Evolutionary conservation across 306 rosid genomes (phyloP), one percentile per base, ranked within the genome.

Genomic region (Ormosia emarginata): DNA sequence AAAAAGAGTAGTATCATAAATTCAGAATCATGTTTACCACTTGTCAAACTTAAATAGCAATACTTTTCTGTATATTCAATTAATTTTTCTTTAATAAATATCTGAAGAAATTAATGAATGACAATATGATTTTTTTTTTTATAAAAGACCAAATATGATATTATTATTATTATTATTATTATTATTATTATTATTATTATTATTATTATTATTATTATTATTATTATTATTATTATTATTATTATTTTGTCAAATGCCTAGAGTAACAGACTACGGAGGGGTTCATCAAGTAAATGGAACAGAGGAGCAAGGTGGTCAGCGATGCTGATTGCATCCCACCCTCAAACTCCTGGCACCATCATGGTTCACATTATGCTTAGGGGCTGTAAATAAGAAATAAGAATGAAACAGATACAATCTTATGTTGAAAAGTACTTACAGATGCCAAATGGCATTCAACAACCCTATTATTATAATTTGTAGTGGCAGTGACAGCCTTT

Each of bases 401-500:
- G 30, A 41, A 75, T 58, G 47, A 58, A 24, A 36, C 4, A 24
- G 30, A 58, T 59, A n/a, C 18, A 75, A 40, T 58, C 33, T 75
- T 43, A 39, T 15, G 4, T 32, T 37, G 8, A 56, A 56, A 32
- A 71, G 61, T 4, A 39, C 91, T 79, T 85, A 92, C 97, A 11
- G 97, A 79, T 71, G 97, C 92, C 68, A 92, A 66, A 15, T 85
- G 86, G 34, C 92, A 92, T 74, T 92, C 92, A 49, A 92, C 89
- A 32, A 88, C 97, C 82, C 97, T 84, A 79, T 90, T 92, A 49
- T 90, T 92, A 77, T 92, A 92, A 81, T 92, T 92, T 50, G 81
- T 90, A 63, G 94, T 90, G 50, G 97, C 94, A 63, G 97, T 92
- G 47, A 92, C 91, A 36, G 94, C 94, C 81, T 92, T 90, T 79